Evolutionary conservation across 495 filamentous ascomycete genomes (phyloP), one percentile per base, ranked within the genome.

Genomic region (Diplogelasinospora grovesii): DNA sequence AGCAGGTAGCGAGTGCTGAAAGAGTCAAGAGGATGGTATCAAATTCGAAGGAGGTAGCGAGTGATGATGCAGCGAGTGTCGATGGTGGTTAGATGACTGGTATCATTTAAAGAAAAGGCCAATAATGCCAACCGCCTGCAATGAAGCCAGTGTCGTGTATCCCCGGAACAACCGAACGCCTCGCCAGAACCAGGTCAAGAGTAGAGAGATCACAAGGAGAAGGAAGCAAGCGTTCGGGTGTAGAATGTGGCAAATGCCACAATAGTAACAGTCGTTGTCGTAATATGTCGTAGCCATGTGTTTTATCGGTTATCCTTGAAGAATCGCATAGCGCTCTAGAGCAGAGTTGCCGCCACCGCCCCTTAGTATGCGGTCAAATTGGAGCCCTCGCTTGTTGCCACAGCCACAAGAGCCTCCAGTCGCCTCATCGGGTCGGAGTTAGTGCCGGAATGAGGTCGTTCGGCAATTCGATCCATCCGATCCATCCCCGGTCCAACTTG

Each of bases 351-450:
- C n/a, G n/a, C n/a, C n/a, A n/a, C n/a, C n/a, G 2, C 14, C 25
- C 7, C 4, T 45, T 57, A 73, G 39, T 66, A 73, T 4, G 70
- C 64, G 5, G 77, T 63, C 1, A 75, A 68, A 14, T 70, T 72
- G 30, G 82, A 77, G 29, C 85, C 79, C 54, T 94, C 85, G 43
- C 83, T 85, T 2, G 89, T 92, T 7, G 89, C 89, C 39, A 92
- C 87, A 3, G 89, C 89, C 19, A 95, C 89, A 22, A 95, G 74
- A 11, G 86, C 85, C 43, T 95, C 84, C 16, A 95, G 64, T 10
- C 85, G 70, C 37, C 75, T 72, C 79, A 89, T 32, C 60, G 66
- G 46, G 61, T 63, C 52, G 32, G 52, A 23, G 32, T 50, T 65
- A 23, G 47, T 52, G 1, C 34, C 24, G 9, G 48, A 50, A 11